phyloP scores from a whole-genome alignment of 164 flowering plant genomes.

The Nymphaea thermarum region DNA sequence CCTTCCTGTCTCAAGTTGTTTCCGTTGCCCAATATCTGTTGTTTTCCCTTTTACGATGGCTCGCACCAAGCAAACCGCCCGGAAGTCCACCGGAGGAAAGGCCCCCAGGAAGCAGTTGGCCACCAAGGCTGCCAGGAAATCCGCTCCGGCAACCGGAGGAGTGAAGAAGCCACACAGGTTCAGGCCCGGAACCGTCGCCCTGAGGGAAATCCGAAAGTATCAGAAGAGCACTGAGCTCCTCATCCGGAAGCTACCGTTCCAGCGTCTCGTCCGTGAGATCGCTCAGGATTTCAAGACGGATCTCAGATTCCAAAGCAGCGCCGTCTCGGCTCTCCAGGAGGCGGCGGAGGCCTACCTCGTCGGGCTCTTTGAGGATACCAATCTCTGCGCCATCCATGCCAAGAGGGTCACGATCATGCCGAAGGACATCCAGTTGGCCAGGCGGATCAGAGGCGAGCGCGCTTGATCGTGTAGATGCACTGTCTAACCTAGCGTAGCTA shows the following conservation, averaged over 20 bases:
- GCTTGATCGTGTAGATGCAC: neutral
- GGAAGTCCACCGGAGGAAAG: slow-evolving; percentile 13
- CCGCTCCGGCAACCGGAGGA: slow-evolving; percentile 10
- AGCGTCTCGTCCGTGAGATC: slow-evolving; percentile 1
- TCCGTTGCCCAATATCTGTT: no score
- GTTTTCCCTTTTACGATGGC: slow-evolving; percentile 1
- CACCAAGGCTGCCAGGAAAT: slow-evolving; percentile 6
- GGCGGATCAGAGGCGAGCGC: neutral
- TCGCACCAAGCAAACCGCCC: slow-evolving; percentile 15
- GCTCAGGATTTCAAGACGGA: slow-evolving; percentile 9
- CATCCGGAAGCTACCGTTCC: slow-evolving; percentile 8
- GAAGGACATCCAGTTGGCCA: neutral
- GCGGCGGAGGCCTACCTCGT: slow-evolving; percentile 7
- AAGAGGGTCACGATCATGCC: slow-evolving; percentile 6
- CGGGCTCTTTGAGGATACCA: slow-evolving; percentile 7
- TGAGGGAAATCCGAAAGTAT: slow-evolving; percentile 9
- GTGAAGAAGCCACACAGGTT: slow-evolving; percentile 9
- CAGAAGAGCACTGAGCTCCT: slow-evolving; percentile 9
- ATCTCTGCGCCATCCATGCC: slow-evolving; percentile 8
- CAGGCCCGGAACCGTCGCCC: slow-evolving; percentile 7
- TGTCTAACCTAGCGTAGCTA: no score
- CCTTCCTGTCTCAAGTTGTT: no score
- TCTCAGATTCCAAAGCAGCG: slow-evolving; percentile 8
- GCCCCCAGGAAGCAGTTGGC: slow-evolving; percentile 12
- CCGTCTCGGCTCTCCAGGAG: slow-evolving; percentile 7